Percentiles rank a stretch among this genome's conserved stretches.
Evolutionary conservation across 257 asterid genomes (phyloP).

Genomic region (Verbena officinalis): DNA sequence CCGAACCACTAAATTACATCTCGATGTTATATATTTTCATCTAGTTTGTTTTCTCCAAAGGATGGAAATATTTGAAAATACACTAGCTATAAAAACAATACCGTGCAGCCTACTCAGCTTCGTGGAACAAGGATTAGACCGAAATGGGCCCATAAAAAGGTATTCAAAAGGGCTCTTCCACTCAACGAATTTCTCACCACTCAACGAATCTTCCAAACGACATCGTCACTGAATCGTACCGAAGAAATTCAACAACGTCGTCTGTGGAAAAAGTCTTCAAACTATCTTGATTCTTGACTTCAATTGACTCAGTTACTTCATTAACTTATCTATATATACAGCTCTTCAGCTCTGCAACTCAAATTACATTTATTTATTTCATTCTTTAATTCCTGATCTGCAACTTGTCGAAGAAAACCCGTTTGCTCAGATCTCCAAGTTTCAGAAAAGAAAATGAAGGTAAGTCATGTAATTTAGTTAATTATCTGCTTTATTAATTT

Average conservation of each 20-base stretch:
- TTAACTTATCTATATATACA: constrained; percentile 16
- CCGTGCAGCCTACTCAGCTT: not conserved
- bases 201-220: constrained; percentile 30
- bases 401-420: not conserved
- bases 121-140: not conserved
- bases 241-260: constrained; percentile 5
- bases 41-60: no score
- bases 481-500: not conserved
- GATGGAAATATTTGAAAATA: no score
- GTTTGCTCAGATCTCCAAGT: constrained; percentile 8
- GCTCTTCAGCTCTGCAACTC: not conserved
- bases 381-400: not conserved
- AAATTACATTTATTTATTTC: not conserved
- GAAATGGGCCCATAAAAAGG: not conserved
- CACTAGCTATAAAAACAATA: no score
- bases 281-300: constrained; percentile 23
- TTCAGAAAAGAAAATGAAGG: constrained; percentile 28
- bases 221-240: not conserved
- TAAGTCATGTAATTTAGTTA: not conserved
- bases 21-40: no score
- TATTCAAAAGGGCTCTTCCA: not conserved
- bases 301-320: constrained; percentile 29
- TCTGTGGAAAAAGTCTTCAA: constrained; percentile 16
- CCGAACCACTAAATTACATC: no score
- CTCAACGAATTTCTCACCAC: not conserved